A percentile compares a stretch with the other conserved stretches of the same genome.
These are phyloP conservation scores for Dryas alaskensis DNA, from an alignment of 306 rosid genomes.

Conservation along the genomic window DNA sequence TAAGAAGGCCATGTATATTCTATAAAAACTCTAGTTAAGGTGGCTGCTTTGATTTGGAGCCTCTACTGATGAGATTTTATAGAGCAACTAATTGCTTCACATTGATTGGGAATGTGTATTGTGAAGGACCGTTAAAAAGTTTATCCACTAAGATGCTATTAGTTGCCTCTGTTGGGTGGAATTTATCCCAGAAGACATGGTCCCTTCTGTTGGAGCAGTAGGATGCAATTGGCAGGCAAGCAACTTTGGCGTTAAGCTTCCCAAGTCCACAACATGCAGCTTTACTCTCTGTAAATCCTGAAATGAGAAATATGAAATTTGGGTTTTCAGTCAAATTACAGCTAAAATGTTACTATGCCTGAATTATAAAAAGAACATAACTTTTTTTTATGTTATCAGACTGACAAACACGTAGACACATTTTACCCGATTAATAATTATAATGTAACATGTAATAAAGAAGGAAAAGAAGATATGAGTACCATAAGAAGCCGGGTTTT, in stretches of 20 bases:
- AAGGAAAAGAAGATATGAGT: not conserved
- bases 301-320: not conserved
- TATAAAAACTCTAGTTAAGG: not conserved
- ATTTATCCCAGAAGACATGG: constrained; percentile 72
- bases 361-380: too few relatives aligned
- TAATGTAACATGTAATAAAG: too few relatives aligned
- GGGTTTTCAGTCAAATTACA: not conserved
- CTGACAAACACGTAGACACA: too few relatives aligned
- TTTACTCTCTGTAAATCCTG: constrained; percentile 63
- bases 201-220: constrained; percentile 57
- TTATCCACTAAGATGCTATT: constrained; percentile 34
- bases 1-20: not conserved
- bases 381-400: too few relatives aligned
- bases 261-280: constrained; percentile 84
- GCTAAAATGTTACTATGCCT: too few relatives aligned
- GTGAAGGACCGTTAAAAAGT: constrained; percentile 47
- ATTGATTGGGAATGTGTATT: constrained; percentile 49
- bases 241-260: constrained; percentile 38
- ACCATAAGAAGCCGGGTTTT: constrained; percentile 47
- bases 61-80: constrained; percentile 10
- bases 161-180: constrained; percentile 72
- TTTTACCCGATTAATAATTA: too few relatives aligned
- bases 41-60: not conserved
- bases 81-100: constrained; percentile 51
- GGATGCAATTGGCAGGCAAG: constrained; percentile 45